Base-by-base conservation (phyloP, 2,329 filamentous ascomycete genomes). In the Mycocentrospora acerina region DNA sequence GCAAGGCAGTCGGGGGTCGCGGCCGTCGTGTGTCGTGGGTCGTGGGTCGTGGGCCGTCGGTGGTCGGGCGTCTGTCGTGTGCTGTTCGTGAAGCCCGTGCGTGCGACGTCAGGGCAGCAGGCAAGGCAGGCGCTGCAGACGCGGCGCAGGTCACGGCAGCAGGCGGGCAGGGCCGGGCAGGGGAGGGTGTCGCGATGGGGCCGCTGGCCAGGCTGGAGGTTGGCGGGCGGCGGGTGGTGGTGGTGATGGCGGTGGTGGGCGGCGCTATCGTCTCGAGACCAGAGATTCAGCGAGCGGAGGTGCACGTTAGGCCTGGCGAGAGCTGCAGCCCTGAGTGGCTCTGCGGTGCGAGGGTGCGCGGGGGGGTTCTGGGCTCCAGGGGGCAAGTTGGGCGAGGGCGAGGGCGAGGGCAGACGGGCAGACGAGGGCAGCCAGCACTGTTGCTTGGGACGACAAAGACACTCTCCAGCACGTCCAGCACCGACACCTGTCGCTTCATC, bases 21-120 rank as follows among this genome's bases (percentile, higher is more conserved):
- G 51, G 33, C 24, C 15, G 12, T 30, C 29, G 17, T 22, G 36
- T 25, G 24, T 25, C 24, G 24, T 25, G 7, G 24, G 24, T 7
- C 24, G 24, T 7, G n/a, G n/a, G n/a, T n/a, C n/a, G n/a, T n/a
- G n/a, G n/a, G n/a, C 24, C 24, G 24, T 25, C 24, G 24, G 7
- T 42, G 30, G 44, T 37, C 24, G 41, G 16, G 30, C 18, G 48
- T 42, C 49, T 41, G 60, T 63, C 62, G 63, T 62, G 63, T 64
- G 63, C 61, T 59, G 59, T 52, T 56, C 42, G 58, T 51, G 56
- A 42, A 48, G 56, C 41, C 55, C 46, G 63, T 57, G 61, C 46
- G 63, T 57, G 61, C 61, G 55, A 59, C 55, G 59, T 47, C 53
- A 51, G 53, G 47, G 42, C 42, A 42, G 47, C 24, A 29, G n/a